These are phyloP conservation scores for Neltuma alba DNA, from an alignment of 306 rosid species.

Conservation along the genomic window DNA sequence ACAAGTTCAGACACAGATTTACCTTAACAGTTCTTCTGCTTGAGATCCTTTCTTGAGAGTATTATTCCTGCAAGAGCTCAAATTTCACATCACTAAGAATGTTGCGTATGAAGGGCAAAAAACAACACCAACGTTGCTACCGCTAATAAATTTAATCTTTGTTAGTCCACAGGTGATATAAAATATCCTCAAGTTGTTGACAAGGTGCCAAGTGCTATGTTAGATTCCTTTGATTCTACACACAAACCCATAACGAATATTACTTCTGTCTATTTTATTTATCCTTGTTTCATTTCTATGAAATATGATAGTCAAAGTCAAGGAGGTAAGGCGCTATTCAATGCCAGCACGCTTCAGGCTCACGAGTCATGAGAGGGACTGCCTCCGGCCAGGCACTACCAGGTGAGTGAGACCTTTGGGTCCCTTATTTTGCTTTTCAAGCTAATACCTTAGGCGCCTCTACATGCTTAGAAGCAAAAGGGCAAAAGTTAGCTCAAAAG, in stretches of 20 bases:
- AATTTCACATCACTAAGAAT: conserved; percentile 24
- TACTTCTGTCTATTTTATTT: not conserved
- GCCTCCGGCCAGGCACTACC: not conserved
- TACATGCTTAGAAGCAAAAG: not conserved
- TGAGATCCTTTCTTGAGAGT: conserved; percentile 51
- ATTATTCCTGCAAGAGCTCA: conserved; percentile 59
- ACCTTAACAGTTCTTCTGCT: conserved; percentile 86
- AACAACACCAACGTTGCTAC: not conserved
- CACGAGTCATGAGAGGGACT: not conserved
- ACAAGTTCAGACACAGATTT: conserved; percentile 30
- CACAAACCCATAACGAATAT: conserved; percentile 6
- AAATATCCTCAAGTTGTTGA: conserved; percentile 14
- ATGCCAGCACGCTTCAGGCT: not conserved
- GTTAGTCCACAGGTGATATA: not conserved
- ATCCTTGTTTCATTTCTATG: not conserved
- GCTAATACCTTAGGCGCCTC: not conserved
- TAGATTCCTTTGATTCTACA: conserved; percentile 20
- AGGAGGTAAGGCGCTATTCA: not conserved
- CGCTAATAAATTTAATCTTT: conserved; percentile 2
- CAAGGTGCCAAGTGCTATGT: not conserved
- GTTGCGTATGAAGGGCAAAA: not conserved
- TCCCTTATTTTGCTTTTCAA: not conserved
- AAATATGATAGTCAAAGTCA: not conserved
- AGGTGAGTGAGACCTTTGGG: not conserved
- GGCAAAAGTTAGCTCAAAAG: not conserved